Conservation (phyloP, 1,284 basidiomycete genomes). For the Fomitopsis schrenkii region DNA sequence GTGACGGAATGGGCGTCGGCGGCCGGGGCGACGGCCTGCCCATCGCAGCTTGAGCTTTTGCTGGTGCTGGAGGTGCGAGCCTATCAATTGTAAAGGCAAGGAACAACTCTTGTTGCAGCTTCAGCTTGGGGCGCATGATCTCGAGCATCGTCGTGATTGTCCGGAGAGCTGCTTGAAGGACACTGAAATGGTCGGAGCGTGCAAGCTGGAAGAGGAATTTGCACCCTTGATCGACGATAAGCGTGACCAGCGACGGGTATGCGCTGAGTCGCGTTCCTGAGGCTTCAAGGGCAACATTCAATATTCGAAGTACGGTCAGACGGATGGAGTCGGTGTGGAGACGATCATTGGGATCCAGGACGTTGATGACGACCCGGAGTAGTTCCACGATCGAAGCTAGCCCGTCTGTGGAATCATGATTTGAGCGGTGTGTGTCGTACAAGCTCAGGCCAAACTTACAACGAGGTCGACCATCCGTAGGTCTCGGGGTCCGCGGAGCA, state of each 20-base stretch:
- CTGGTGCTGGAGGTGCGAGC: constrained; percentile 55
- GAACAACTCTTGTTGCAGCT: constrained; percentile 96
- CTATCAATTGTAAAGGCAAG: constrained; percentile 92
- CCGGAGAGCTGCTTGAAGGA: constrained; percentile 81
- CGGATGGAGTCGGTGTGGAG: constrained; percentile 97
- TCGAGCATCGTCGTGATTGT: constrained; percentile 88
- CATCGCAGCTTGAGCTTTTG: constrained; percentile 18
- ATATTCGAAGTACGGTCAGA: constrained; percentile 81
- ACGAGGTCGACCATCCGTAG: constrained; percentile 6
- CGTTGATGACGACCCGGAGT: constrained; percentile 90
- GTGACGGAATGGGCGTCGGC: constrained; percentile 44
- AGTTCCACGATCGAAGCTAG: constrained; percentile 93
- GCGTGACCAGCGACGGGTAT: constrained; percentile 69
- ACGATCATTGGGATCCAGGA: constrained; percentile 91
- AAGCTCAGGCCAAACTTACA: constrained; percentile 10
- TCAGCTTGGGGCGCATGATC: constrained; percentile 83
- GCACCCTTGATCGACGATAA: constrained; percentile 88
- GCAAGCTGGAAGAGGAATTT: constrained; percentile 95
- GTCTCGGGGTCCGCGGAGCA: not conserved
- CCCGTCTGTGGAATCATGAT: constrained; percentile 52
- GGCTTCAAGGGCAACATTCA: constrained; percentile 89
- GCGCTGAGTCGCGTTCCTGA: constrained; percentile 72
- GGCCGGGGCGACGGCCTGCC: constrained; percentile 41
- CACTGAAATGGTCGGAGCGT: constrained; percentile 78
- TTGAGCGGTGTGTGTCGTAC: not conserved